phyloP scores from a whole-genome alignment of 129 eudicot genomes.

The Saposhnikovia divaricata region DNA sequence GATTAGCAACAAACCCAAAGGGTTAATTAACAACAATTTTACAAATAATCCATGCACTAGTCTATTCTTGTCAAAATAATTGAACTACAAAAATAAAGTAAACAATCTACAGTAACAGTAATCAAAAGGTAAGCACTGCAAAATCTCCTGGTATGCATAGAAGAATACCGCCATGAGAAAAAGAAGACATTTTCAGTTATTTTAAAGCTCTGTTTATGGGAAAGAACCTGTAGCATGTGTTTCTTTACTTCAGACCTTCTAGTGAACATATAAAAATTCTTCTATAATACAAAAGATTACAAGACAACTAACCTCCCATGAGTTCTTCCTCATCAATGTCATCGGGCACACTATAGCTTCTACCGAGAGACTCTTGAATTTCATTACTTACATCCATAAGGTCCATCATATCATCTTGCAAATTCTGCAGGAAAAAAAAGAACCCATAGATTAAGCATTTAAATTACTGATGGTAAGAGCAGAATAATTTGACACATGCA shows the following conservation, averaged over 20 bases:
- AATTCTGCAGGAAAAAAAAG: constrained; percentile 36
- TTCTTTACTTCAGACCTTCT: background rate
- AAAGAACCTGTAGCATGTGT: background rate
- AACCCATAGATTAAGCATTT: background rate
- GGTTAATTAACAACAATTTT: background rate
- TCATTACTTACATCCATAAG: constrained; percentile 95
- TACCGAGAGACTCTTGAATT: constrained; percentile 93
- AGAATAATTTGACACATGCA: background rate
- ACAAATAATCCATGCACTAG: background rate
- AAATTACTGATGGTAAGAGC: background rate
- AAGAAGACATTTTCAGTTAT: background rate
- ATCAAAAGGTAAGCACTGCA: background rate
- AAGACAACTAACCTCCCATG: constrained; percentile 71
- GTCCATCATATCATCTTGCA: constrained; percentile 99
- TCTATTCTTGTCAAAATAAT: background rate
- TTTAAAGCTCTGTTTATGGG: background rate
- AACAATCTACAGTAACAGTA: background rate
- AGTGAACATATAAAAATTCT: background rate
- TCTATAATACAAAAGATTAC: background rate
- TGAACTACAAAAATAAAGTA: background rate
- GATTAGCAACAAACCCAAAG: background rate
- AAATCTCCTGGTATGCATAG: background rate
- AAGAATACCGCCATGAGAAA: background rate
- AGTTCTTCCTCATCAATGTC: constrained; percentile 98
- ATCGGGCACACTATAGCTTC: constrained; percentile 92